These are phyloP conservation scores for Entonaema liquescens DNA, from an alignment of 495 filamentous ascomycete genomes.

Conservation along the genomic window DNA sequence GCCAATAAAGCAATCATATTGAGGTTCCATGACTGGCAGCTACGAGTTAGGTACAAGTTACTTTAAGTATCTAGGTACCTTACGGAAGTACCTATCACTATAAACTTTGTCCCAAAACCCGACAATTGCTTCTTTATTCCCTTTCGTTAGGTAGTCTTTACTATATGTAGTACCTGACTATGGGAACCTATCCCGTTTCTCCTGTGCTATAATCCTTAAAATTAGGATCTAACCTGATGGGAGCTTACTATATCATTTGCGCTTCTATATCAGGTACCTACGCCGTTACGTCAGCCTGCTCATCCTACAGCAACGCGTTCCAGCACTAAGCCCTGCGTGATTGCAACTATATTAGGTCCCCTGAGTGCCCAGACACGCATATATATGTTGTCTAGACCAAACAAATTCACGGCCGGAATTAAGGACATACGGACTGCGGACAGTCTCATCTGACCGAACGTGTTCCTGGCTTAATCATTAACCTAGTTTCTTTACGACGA, in stretches of 20 bases:
- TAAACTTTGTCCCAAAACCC: too few species aligned
- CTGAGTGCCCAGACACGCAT: too few species aligned
- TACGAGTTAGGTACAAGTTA: too few species aligned
- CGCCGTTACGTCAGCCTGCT: constrained; percentile 23
- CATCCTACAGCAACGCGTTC: constrained; percentile 7
- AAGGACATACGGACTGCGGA: constrained; percentile 4
- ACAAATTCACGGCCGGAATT: background rate
- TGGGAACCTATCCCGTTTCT: too few species aligned
- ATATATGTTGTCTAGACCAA: background rate
- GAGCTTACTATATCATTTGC: too few species aligned
- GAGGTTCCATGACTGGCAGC: too few species aligned
- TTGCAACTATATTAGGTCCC: background rate
- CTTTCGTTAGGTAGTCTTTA: too few species aligned
- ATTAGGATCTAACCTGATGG: too few species aligned
- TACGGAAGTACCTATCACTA: background rate
- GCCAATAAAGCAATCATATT: background rate
- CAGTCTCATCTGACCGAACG: constrained; percentile 25
- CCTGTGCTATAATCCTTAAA: too few species aligned
- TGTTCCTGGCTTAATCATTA: background rate
- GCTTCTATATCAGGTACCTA: background rate
- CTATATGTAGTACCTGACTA: too few species aligned
- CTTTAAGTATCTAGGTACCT: background rate
- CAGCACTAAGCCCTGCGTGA: background rate
- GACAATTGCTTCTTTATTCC: too few species aligned
- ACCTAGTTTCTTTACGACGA: background rate